Evolutionary conservation across 2,329 filamentous ascomycete genomes (phyloP).

Genomic region (Nemania sp.): DNA sequence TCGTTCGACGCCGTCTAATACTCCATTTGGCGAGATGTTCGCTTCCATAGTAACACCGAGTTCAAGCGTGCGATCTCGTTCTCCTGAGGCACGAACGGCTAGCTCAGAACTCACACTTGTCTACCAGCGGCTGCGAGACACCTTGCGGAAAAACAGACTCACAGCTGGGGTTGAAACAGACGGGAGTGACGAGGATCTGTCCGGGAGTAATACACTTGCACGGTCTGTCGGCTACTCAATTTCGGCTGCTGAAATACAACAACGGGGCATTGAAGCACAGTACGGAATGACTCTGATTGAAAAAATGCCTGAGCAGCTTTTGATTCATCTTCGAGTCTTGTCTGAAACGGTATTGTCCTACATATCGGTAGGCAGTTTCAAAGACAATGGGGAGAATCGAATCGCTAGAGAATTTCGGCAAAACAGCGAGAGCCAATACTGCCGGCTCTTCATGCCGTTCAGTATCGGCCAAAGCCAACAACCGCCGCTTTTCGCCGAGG

Average conservation of each 20-base stretch:
- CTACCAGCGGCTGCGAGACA: slow-evolving; percentile 64
- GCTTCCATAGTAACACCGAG: slow-evolving; percentile 44
- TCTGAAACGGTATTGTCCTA: slow-evolving; percentile 89
- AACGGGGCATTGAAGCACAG: slow-evolving; percentile 78
- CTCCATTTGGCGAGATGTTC: slow-evolving; percentile 49
- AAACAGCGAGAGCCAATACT: slow-evolving; percentile 72
- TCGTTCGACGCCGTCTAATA: slow-evolving; percentile 42
- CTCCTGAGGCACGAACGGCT: slow-evolving; percentile 42
- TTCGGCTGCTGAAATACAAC: slow-evolving; percentile 85
- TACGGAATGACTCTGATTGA: slow-evolving; percentile 76
- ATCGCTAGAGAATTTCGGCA: slow-evolving; percentile 68
- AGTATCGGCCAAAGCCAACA: slow-evolving; percentile 51
- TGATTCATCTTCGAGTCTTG: slow-evolving; percentile 86
- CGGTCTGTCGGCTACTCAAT: slow-evolving; percentile 80
- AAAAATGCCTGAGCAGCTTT: slow-evolving; percentile 77
- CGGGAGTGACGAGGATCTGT: slow-evolving; percentile 51
- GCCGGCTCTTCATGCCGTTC: slow-evolving; percentile 71
- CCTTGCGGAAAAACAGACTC: slow-evolving; percentile 59
- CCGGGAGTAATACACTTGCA: slow-evolving; percentile 62
- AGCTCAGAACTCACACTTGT: slow-evolving; percentile 60
- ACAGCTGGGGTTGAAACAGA: slow-evolving; percentile 21
- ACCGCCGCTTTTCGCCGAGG: slow-evolving; percentile 65
- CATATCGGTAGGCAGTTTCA: slow-evolving; percentile 73
- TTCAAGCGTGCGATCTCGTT: slow-evolving; percentile 41
- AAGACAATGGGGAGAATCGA: slow-evolving; percentile 60